phyloP scores from a whole-genome alignment of 495 filamentous ascomycete genomes.

The Lentithecium fluviatile region DNA sequence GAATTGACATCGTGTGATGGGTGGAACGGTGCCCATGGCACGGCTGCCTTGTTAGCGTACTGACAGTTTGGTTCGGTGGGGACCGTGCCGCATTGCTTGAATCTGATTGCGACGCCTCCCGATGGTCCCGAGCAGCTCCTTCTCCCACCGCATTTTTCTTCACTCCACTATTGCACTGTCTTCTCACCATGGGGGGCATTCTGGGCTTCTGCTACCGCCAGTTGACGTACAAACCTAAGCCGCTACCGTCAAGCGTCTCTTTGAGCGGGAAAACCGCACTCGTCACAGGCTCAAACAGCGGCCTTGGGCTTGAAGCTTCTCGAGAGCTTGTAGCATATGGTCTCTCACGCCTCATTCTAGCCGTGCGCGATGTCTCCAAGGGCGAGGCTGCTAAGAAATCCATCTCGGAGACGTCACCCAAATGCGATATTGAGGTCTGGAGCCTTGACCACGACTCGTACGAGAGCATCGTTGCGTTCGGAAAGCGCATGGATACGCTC shows the following conservation, averaged over 20 bases:
- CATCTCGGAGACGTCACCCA: conserved; percentile 9
- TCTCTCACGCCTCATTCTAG: conserved; percentile 46
- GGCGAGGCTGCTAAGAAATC: conserved; percentile 23
- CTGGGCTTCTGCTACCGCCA: conserved; percentile 8
- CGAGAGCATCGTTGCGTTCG: conserved; percentile 44
- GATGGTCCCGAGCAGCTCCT: too few relatives aligned
- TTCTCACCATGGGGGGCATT: conserved; percentile 6
- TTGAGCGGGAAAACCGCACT: conserved; percentile 5
- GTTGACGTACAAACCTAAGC: conserved; percentile 7
- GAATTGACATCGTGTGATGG: too few relatives aligned
- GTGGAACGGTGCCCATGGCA: too few relatives aligned
- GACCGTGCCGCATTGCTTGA: too few relatives aligned
- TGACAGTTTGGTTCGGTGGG: too few relatives aligned
- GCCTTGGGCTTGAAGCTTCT: conserved; percentile 19
- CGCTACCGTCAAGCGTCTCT: background rate
- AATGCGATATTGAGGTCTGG: conserved; percentile 40
- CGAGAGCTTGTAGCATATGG: conserved; percentile 38
- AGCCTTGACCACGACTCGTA: conserved; percentile 43
- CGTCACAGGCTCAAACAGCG: conserved; percentile 23
- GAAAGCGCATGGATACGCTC: conserved; percentile 34
- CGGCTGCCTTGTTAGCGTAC: too few relatives aligned
- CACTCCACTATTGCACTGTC: background rate
- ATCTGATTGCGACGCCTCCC: too few relatives aligned
- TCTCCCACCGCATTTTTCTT: background rate
- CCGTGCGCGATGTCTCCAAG: conserved; percentile 42